phyloP scores from a whole-genome alignment of 345 rosid species.

The Geranium rotundifolium region DNA sequence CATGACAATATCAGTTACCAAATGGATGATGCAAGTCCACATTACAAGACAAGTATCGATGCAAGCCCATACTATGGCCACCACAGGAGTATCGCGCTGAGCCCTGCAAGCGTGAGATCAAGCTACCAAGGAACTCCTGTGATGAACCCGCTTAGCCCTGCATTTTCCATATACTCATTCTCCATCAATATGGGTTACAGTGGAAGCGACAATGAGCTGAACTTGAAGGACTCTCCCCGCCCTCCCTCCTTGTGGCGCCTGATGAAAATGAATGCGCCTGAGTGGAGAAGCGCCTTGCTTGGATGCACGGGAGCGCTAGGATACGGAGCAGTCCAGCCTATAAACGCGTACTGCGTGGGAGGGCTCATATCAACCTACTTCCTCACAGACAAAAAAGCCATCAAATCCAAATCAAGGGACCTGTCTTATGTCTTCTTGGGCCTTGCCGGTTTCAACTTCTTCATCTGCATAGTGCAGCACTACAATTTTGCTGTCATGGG shows the following conservation, averaged over 20 bases:
- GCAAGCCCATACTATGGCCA: background rate
- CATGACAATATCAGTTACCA: conserved; percentile 10
- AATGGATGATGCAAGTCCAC: conserved; percentile 17
- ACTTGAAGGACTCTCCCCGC: conserved; percentile 14
- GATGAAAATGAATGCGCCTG: conserved; percentile 47
- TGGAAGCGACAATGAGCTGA: conserved; percentile 22
- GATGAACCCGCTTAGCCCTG: conserved; percentile 45
- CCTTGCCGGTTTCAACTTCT: conserved; percentile 37
- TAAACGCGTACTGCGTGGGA: conserved; percentile 59
- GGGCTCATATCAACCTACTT: conserved; percentile 47
- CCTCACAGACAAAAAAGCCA: conserved; percentile 22
- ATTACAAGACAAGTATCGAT: background rate
- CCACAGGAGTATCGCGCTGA: conserved; percentile 18
- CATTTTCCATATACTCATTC: conserved; percentile 41
- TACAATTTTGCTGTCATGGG: conserved; percentile 55
- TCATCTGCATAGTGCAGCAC: conserved; percentile 44
- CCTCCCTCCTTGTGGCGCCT: conserved; percentile 53
- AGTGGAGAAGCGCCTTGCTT: conserved; percentile 33
- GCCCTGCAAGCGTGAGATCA: conserved; percentile 36
- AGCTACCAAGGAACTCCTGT: conserved; percentile 32
- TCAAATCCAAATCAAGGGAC: conserved; percentile 31
- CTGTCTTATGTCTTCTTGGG: conserved; percentile 43
- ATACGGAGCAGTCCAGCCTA: conserved; percentile 53
- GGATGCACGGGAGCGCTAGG: conserved; percentile 57
- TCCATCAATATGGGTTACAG: conserved; percentile 30